Evolutionary conservation across 805 yeast genomes (phyloP).

Genomic region (Candida khao-thaluensis): DNA sequence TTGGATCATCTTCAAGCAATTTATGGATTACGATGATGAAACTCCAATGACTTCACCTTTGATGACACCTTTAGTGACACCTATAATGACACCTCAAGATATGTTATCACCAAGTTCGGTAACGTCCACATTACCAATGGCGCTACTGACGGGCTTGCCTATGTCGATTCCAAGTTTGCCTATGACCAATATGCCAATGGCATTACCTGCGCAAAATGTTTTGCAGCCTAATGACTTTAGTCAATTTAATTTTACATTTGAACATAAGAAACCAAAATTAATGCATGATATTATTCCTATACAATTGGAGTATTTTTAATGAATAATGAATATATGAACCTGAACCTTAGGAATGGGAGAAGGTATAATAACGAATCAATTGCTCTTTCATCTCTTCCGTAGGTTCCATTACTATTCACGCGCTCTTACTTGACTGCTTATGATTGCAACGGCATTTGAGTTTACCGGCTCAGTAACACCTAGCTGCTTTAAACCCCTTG

Average conservation of each 20-base stretch:
- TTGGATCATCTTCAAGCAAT: constrained; percentile 8
- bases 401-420: too few relatives aligned
- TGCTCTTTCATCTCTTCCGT: too few relatives aligned
- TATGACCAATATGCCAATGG: not conserved
- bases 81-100: constrained; percentile 6
- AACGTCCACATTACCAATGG: not conserved
- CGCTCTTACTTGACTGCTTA: too few relatives aligned
- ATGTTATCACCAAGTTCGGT: not conserved
- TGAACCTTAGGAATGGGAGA: too few relatives aligned
- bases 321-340: constrained; percentile 4
- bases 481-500: too few relatives aligned
- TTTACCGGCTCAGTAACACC: too few relatives aligned
- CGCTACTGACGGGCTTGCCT: not conserved
- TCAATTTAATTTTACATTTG: not conserved
- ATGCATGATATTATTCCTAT: constrained; percentile 5
- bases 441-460: too few relatives aligned
- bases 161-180: not conserved
- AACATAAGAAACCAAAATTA: constrained; percentile 1
- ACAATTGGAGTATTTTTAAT: constrained; percentile 9
- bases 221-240: not conserved
- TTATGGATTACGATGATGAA: constrained; percentile 5
- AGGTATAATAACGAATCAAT: too few relatives aligned
- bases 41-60: constrained; percentile 9
- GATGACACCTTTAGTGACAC: constrained; percentile 10
- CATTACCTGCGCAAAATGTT: not conserved